Evolutionary conservation across 306 rosid species (phyloP).

Genomic region (Vigna radiata): DNA sequence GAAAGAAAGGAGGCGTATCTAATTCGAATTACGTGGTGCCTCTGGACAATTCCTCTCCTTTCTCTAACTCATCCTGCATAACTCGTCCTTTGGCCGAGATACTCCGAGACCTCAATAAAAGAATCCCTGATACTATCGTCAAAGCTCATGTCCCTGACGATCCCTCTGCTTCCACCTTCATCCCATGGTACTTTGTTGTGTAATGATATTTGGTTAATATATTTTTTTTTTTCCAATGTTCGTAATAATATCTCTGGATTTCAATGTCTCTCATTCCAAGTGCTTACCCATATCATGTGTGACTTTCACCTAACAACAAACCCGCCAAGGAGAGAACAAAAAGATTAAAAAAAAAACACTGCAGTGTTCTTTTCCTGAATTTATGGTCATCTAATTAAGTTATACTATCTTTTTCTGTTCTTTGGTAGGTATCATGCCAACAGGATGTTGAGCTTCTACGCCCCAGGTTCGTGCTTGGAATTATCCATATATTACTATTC

Average conservation of each 20-base stretch:
- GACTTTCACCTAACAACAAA: too few species aligned
- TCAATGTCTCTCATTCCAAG: not conserved
- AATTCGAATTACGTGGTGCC: slow-evolving; percentile 93
- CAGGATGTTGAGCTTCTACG: slow-evolving; percentile 96
- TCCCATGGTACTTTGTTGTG: slow-evolving; percentile 68
- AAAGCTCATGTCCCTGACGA: slow-evolving; percentile 46
- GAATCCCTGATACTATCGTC: slow-evolving; percentile 85
- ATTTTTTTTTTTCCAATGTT: not conserved
- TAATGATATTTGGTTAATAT: not conserved
- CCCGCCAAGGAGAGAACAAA: not conserved
- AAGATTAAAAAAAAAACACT: not conserved
- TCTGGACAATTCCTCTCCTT: slow-evolving; percentile 72
- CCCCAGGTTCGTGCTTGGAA: slow-evolving; percentile 79
- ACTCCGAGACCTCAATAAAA: slow-evolving; percentile 86
- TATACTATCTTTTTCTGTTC: slow-evolving; percentile 5
- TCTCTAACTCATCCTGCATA: slow-evolving; percentile 71
- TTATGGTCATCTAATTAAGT: slow-evolving; percentile 9
- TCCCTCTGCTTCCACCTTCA: slow-evolving; percentile 55
- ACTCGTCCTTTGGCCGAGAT: slow-evolving; percentile 92
- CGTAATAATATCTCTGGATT: not conserved
- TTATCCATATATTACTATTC: slow-evolving; percentile 29
- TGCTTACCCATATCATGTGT: not conserved
- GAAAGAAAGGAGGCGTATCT: slow-evolving; percentile 61
- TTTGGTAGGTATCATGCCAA: slow-evolving; percentile 89
- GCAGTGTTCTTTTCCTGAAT: not conserved